Base-by-base conservation (phyloP, 768 basidiomycete genomes). In the Russula earlei region DNA sequence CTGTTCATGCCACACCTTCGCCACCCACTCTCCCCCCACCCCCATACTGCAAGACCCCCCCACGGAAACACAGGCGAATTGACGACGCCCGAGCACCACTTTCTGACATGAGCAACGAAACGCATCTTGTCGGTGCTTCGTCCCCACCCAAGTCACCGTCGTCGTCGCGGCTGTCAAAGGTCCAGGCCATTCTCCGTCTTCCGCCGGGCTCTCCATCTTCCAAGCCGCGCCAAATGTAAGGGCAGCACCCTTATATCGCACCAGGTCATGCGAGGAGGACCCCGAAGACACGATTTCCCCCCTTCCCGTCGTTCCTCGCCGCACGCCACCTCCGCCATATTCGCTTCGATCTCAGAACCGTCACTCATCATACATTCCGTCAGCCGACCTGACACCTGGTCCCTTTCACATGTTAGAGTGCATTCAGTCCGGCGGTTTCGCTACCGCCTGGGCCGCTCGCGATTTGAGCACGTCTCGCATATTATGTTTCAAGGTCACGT, bases 331-430 rank as follows among this genome's bases (percentile, higher is more conserved):
- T 2, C 40, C 55, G 24, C 56, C 56, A 22, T 57, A 52, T 17
- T 58, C 59, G 50, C 45, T 52, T 57, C 59, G 52, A n/a, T 49
- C 49, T 29, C 60, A 59, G 20, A 54, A 60, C 25, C 57, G 48
- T 25, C 58, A 59, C n/a, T 53, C 57, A 47, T 50, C 55, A 42
- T 53, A 48, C 40, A 49, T 59, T 2, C 58, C 58, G 10, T 49
- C 52, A 34, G 22, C 33, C 6, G 49, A 61, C 11, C 40, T 47
- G 19, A 46, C 59, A 12, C 58, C 61, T 2, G 61, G 61, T 0
- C 61, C 61, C 8, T 62, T 62, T 54, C 52, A 60, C 37, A 48
- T 62, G 54, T n/a, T 62, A 14, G 54, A 60, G n/a, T 47, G 51
- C 24, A 40, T 62, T 3, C 54, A 62, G 20, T 52, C 49, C 1